phyloP scores from a whole-genome alignment of 768 basidiomycete genomes.

The Pleurotus citrinopileatus region DNA sequence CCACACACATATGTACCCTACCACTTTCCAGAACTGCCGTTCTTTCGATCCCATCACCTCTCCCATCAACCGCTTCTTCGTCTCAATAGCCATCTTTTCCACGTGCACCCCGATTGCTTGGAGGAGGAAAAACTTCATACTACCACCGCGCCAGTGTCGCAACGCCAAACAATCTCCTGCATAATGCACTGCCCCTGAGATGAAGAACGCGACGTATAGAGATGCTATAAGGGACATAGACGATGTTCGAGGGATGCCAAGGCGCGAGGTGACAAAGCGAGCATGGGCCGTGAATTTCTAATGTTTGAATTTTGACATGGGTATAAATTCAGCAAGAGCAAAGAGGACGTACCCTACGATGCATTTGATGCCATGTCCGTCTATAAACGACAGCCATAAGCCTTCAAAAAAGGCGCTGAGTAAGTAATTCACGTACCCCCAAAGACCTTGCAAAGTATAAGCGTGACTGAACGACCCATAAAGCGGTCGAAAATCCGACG shows the following conservation, averaged over 20 bases:
- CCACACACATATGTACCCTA: neutral
- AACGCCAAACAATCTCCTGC: conserved; percentile 20
- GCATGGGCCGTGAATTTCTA: conserved; percentile 15
- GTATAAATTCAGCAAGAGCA: neutral
- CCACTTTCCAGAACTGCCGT: neutral
- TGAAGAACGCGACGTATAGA: conserved; percentile 26
- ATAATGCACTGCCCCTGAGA: conserved; percentile 27
- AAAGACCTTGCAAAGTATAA: conserved; percentile 29
- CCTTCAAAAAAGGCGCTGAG: neutral
- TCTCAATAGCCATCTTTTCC: conserved; percentile 21
- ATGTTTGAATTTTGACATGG: neutral
- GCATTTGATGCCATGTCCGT: conserved; percentile 28
- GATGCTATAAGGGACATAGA: conserved; percentile 24
- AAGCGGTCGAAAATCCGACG: conserved; percentile 24
- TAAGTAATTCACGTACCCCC: conserved; percentile 22
- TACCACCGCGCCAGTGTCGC: conserved; percentile 9
- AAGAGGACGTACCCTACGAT: conserved; percentile 23
- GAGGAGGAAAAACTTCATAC: conserved; percentile 21
- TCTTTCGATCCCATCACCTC: neutral
- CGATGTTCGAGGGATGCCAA: conserved; percentile 22
- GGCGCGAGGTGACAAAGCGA: conserved; percentile 18
- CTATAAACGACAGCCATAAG: conserved; percentile 16
- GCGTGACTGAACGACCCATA: conserved; percentile 25
- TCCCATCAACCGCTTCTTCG: conserved; percentile 22
- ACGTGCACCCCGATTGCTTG: conserved; percentile 27